phyloP scores from a whole-genome alignment of 805 yeast genomes.

The Alloascoidea africana region DNA sequence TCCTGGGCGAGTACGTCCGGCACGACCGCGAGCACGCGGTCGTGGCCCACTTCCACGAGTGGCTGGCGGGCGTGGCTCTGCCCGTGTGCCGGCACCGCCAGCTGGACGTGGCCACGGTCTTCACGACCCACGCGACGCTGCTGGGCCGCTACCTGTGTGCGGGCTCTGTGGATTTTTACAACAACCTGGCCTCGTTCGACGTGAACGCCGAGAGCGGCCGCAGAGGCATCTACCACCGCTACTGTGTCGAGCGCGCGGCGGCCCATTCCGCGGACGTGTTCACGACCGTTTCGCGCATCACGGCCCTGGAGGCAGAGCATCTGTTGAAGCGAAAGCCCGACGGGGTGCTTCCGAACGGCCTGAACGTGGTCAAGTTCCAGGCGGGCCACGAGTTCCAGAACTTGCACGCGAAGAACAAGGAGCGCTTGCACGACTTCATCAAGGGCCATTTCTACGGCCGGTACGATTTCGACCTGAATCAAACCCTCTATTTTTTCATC shows the following conservation, averaged over 20 bases:
- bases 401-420: conserved; percentile 83
- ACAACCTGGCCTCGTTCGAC: conserved; percentile 75
- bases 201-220: conserved; percentile 98
- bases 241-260: conserved; percentile 93
- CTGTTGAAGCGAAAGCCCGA: conserved; percentile 91
- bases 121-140: conserved; percentile 94
- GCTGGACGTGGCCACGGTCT: conserved; percentile 86
- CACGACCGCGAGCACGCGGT: conserved; percentile 80
- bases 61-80: conserved; percentile 94
- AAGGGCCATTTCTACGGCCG: conserved; percentile 97
- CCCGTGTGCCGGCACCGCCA: conserved; percentile 86
- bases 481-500: conserved; percentile 87
- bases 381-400: conserved; percentile 98
- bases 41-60: conserved; percentile 90
- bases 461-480: conserved; percentile 85
- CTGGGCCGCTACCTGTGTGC: conserved; percentile 94
- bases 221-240: conserved; percentile 92
- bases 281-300: conserved; percentile 93
- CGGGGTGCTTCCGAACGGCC: conserved; percentile 93
- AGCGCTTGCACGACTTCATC: conserved; percentile 83
- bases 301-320: conserved; percentile 93
- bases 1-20: conserved; percentile 82
- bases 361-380: conserved; percentile 88
- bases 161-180: conserved; percentile 91
- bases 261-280: conserved; percentile 94